Evolutionary conservation across 2,329 filamentous ascomycete species (phyloP), one percentile per base, ranked within the genome.

Genomic region (Colletotrichum tropicicola): DNA sequence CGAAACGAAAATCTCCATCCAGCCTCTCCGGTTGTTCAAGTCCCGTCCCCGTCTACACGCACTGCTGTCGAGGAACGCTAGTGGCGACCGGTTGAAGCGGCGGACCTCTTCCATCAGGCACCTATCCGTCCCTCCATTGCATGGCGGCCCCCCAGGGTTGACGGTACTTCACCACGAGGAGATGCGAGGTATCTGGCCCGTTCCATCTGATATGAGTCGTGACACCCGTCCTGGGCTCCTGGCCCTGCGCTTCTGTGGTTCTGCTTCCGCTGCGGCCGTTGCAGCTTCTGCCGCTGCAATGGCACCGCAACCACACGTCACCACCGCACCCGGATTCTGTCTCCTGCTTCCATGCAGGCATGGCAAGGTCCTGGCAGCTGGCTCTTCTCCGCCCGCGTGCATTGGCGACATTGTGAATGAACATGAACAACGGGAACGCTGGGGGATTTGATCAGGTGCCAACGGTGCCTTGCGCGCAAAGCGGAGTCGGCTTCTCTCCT

Each of bases 51-150:
- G n/a, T n/a, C n/a, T n/a, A n/a, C n/a, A 35, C 30, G 30, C 30
- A 35, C 9, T 35, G n/a, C n/a, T n/a, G n/a, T n/a, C n/a, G n/a
- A 37, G 27, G 23, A 39, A 51, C 19, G 44, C 15, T 48, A 47
- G 57, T 32, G 57, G 57, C 35, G 43, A 55, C 49, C 49, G 44
- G 25, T 48, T 21, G 49, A 65, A 51, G 61, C 45, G 55, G 35
- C 61, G 47, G 43, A 65, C 35, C n/a, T 44, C 35, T 49, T 44
- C 32, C 27, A 65, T 23, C 37, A 54, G 43, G 48, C 32, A 30
- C 41, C 61, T 65, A 54, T 54, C 61, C 61, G 61, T 49, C 56
- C 61, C 61, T 65, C 61, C 61, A 65, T 65, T 41, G n/a, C 37
- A 43, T 43, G 10, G 10, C 5, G 55, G 25, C 30, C 30, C 17